Evolutionary conservation across 495 filamentous ascomycete species (phyloP).

Genomic region (Hypoxylon subgilvum): DNA sequence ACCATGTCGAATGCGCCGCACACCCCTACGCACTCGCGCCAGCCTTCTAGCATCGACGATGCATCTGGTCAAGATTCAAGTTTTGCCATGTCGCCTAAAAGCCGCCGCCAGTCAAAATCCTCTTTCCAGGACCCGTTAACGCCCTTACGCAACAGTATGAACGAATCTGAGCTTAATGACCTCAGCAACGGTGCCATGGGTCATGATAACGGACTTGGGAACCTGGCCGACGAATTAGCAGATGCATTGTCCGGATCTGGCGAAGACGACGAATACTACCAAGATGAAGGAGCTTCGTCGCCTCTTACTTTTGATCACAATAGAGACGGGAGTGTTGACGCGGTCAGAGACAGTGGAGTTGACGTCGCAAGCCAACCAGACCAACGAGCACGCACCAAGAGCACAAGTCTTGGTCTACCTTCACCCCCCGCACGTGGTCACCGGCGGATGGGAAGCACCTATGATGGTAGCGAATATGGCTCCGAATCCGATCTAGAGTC

Average conservation of each 20-base stretch:
- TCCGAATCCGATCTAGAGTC: slow-evolving; percentile 76
- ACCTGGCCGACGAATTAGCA: slow-evolving; percentile 79
- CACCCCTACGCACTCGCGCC: slow-evolving; percentile 69
- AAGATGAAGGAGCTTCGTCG: slow-evolving; percentile 49
- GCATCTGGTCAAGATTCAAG: slow-evolving; percentile 56
- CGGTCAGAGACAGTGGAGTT: slow-evolving; percentile 51
- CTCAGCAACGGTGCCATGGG: slow-evolving; percentile 50
- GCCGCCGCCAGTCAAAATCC: slow-evolving; percentile 60
- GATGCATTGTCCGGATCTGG: slow-evolving; percentile 61
- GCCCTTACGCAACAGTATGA: slow-evolving; percentile 61
- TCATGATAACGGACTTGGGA: slow-evolving; percentile 70
- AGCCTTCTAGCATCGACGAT: slow-evolving; percentile 65
- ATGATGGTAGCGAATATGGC: slow-evolving; percentile 67
- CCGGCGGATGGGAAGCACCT: slow-evolving; percentile 56
- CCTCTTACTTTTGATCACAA: slow-evolving; percentile 14
- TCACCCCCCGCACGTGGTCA: slow-evolving; percentile 51
- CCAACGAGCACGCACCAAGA: slow-evolving; percentile 37
- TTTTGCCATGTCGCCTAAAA: slow-evolving; percentile 45
- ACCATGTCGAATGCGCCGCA: slow-evolving; percentile 66
- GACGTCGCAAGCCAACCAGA: slow-evolving; percentile 50
- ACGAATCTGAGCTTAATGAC: slow-evolving; percentile 55
- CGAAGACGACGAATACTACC: slow-evolving; percentile 67
- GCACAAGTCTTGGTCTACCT: slow-evolving; percentile 45
- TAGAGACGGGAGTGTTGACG: slow-evolving; percentile 39
- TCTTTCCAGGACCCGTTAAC: slow-evolving; percentile 69